Base-by-base conservation (phyloP, 805 yeast species). In the Starmerella vitae region DNA sequence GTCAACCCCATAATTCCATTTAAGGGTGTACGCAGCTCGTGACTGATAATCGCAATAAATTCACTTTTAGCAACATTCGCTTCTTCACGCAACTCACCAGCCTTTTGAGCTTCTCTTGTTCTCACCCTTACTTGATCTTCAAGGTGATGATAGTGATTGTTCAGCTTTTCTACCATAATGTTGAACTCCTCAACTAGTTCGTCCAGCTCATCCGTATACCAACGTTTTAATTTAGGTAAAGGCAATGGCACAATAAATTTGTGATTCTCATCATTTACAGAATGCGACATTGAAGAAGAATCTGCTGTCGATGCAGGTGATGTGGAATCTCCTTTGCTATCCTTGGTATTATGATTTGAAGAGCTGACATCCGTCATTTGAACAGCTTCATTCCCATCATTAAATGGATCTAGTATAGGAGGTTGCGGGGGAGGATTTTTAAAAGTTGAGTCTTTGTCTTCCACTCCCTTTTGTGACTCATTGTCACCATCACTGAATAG, bases 1-100 rank as follows among this genome's bases (percentile, higher is more conserved):
- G 97, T 81, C 93, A 91, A 83, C 42, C 98, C 98, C 45, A 91
- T 63, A 30, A 91, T 91, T 56, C 98, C 98, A 58, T 91, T 91
- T 45, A 91, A 65, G 1, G 98, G 98, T 0, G 97, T 91, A 50
- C 97, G 71, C 52, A 91, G 68, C 61, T 91, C 98, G 58, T 84
- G 95, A 0, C 94, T 82, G 22, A 84, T 84, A 53, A 84, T 85
- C 6, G 95, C 94, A 53, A 84, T 83, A 56, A 84, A 84, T 17
- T 84, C 84, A 9, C 95, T 83, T 55, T 91, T 91, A 2, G 97
- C 95, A 52, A 83, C 95, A 58, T 88, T 88, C 3, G 98, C 98
- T 32, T 80, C 72, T 35, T 61, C 66, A 3, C 68, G 66, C 32
- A 55, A 53, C 4, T 56, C 47, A 21, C 57, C 52, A 1, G 65